Conservation (phyloP, 2,329 filamentous ascomycete genomes). For the Fusarium newnesense region DNA sequence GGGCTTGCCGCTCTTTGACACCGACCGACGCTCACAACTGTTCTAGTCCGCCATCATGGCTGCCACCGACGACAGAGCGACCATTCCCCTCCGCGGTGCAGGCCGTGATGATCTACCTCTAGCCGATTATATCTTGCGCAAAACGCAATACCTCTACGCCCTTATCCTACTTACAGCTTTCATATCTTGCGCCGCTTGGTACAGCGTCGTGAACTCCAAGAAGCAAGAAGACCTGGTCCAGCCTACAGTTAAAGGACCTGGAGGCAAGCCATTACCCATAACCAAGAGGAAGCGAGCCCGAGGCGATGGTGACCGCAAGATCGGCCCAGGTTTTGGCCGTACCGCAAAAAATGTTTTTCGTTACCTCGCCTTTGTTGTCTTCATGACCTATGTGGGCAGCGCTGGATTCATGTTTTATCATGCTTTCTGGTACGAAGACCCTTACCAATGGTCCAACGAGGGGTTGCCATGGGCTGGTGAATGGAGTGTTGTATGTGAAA, state of each 20-base stretch:
- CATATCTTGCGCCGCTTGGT: conserved; percentile 60
- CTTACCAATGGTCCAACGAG: conserved; percentile 51
- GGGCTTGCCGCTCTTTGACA: conserved; percentile 37
- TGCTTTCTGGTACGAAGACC: conserved; percentile 64
- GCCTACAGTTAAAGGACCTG: conserved; percentile 75
- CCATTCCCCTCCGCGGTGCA: conserved; percentile 40
- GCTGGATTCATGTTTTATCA: conserved; percentile 78
- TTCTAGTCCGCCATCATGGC: conserved; percentile 50
- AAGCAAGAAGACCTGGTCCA: conserved; percentile 59
- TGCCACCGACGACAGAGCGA: conserved; percentile 47
- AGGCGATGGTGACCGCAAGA: conserved; percentile 57
- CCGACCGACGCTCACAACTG: conserved; percentile 39
- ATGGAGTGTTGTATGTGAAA: conserved; percentile 73
- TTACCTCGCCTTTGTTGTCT: conserved; percentile 75
- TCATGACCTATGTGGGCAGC: conserved; percentile 81
- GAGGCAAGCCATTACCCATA: conserved; percentile 85
- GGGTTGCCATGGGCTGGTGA: conserved; percentile 80
- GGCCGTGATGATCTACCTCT: conserved; percentile 39
- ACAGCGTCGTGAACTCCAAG: conserved; percentile 63
- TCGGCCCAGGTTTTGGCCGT: conserved; percentile 68
- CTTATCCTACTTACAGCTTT: conserved; percentile 64
- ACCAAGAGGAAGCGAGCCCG: conserved; percentile 66
- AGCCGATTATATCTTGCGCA: conserved; percentile 57
- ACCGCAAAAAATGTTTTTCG: conserved; percentile 78
- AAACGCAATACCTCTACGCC: conserved; percentile 63